Conservation (phyloP, 2,329 filamentous ascomycete genomes). For the Xylariaceae sp. region DNA sequence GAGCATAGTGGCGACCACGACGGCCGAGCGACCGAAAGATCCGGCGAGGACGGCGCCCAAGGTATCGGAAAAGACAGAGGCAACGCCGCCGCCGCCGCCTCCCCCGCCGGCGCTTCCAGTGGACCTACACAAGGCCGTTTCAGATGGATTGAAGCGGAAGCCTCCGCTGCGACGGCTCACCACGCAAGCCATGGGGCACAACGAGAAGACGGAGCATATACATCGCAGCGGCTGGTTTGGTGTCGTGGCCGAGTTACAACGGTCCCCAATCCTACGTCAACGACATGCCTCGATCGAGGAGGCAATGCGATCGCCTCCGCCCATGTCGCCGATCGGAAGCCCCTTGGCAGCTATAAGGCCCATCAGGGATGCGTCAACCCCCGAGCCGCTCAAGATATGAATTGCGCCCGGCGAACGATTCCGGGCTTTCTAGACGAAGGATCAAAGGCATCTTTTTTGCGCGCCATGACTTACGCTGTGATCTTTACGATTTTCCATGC, state of each 20-base stretch:
- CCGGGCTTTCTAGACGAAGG: no score
- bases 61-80: conserved; percentile 28
- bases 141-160: conserved; percentile 40
- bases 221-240: conserved; percentile 56
- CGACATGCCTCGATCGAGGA: conserved; percentile 58
- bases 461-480: no score
- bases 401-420: no score
- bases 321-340: conserved; percentile 27
- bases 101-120: conserved; percentile 22
- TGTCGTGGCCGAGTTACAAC: conserved; percentile 58
- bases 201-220: conserved; percentile 40
- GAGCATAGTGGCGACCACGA: conserved; percentile 47
- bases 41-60: conserved; percentile 23
- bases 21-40: conserved; percentile 31
- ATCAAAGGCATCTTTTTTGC: no score
- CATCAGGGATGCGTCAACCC: conserved; percentile 7
- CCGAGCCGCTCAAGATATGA: conserved; percentile 12
- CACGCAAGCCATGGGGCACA: conserved; percentile 49
- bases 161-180: conserved; percentile 49
- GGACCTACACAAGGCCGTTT: conserved; percentile 36
- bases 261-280: conserved; percentile 54
- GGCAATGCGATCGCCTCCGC: conserved; percentile 43
- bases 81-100: conserved; percentile 19
- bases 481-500: no score
- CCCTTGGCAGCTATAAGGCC: conserved; percentile 17